Evolutionary conservation across 257 asterid species (phyloP).

Genomic region (Solanum lycopersicoides): DNA sequence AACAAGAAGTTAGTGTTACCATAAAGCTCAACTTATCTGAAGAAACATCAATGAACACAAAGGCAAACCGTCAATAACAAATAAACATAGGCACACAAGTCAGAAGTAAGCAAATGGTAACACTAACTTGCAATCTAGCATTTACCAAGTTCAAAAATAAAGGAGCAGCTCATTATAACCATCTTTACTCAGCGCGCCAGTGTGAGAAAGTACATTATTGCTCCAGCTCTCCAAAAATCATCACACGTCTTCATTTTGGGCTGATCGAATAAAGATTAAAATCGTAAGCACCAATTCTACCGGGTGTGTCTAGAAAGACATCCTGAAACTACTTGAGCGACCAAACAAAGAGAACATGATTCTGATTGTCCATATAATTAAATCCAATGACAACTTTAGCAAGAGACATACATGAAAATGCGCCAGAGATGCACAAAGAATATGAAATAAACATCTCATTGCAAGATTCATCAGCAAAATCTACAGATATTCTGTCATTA

Average conservation of each 20-base stretch:
- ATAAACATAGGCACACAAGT: background rate
- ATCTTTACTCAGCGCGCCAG: constrained; percentile 20
- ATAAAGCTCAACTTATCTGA: background rate
- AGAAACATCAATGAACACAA: background rate
- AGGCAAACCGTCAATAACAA: background rate
- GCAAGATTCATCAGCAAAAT: background rate
- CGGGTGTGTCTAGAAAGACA: background rate
- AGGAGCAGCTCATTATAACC: constrained; percentile 17
- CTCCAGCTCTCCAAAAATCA: constrained; percentile 43
- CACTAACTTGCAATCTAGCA: background rate
- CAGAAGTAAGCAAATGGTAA: background rate
- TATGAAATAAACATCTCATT: background rate
- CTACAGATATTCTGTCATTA: background rate
- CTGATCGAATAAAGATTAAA: constrained; percentile 46
- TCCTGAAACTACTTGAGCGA: background rate
- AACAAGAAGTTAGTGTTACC: background rate
- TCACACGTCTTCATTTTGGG: constrained; percentile 85
- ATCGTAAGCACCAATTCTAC: constrained; percentile 21
- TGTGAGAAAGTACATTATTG: constrained; percentile 14
- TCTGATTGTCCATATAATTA: background rate
- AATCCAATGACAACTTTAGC: background rate
- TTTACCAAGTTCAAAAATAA: constrained; percentile 1
- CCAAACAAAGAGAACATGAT: background rate
- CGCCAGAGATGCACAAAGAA: background rate
- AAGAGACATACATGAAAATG: background rate